phyloP scores from a whole-genome alignment of 495 filamentous ascomycete species.

The Xylaria cubensis region DNA sequence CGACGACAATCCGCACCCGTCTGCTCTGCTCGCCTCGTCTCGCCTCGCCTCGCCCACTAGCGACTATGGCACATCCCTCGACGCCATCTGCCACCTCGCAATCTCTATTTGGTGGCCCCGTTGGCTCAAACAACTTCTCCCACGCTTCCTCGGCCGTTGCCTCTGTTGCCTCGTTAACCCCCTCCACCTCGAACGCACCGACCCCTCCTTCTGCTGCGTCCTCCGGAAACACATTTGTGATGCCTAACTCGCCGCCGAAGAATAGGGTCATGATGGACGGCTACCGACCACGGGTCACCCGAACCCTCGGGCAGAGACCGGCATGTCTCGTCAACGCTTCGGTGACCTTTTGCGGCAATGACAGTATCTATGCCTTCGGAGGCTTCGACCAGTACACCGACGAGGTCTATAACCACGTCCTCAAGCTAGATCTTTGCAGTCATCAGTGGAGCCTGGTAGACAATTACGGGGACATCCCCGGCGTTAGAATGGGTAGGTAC shows the following conservation, averaged over 20 bases:
- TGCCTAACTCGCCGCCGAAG: constrained; percentile 80
- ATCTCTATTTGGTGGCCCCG: constrained; percentile 40
- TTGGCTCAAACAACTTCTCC: constrained; percentile 24
- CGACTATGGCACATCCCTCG: constrained; percentile 37
- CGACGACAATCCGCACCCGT: constrained; percentile 13
- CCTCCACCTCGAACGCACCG: constrained; percentile 38
- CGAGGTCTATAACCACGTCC: constrained; percentile 98
- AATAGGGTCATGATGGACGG: constrained; percentile 66
- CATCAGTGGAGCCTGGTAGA: constrained; percentile 95
- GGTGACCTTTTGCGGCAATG: constrained; percentile 94
- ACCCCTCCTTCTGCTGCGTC: constrained; percentile 58
- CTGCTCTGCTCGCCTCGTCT: neutral
- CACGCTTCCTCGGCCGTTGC: constrained; percentile 26
- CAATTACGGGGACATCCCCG: constrained; percentile 98
- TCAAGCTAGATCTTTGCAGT: constrained; percentile 82
- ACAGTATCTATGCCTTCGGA: constrained; percentile 96
- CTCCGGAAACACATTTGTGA: constrained; percentile 74
- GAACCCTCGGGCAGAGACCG: constrained; percentile 83
- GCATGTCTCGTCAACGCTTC: constrained; percentile 97
- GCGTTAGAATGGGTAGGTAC: constrained; percentile 89
- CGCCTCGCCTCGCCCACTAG: neutral
- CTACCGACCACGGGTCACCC: constrained; percentile 81
- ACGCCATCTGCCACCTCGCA: constrained; percentile 33
- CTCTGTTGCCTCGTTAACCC: constrained; percentile 33
- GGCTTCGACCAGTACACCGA: constrained; percentile 99